These are phyloP conservation scores for Plectranthus barbatus DNA, from an alignment of 257 asterid genomes.

Conservation along the genomic window DNA sequence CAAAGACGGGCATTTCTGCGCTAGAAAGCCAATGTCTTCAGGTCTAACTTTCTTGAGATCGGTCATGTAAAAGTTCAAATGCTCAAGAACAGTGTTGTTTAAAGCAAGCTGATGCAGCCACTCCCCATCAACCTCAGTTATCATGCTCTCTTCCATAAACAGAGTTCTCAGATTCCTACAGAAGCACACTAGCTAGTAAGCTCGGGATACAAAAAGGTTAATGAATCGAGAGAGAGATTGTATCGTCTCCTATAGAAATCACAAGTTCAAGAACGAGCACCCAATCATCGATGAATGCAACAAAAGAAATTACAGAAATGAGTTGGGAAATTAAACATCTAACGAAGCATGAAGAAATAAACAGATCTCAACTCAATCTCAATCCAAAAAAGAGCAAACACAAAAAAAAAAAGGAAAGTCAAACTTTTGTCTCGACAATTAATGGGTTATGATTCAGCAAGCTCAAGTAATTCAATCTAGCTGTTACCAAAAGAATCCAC, in stretches of 20 bases:
- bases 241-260: no score
- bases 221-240: no score
- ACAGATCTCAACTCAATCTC: background rate
- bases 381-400: background rate
- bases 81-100: slow-evolving; percentile 38
- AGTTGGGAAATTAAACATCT: background rate
- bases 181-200: background rate
- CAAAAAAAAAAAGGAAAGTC: background rate
- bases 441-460: background rate
- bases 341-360: background rate
- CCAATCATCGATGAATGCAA: no score
- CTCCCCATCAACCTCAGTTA: slow-evolving; percentile 43
- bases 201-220: background rate
- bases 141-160: slow-evolving; percentile 41
- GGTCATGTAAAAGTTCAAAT: slow-evolving; percentile 45
- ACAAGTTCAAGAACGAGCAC: no score
- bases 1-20: slow-evolving; percentile 36
- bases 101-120: slow-evolving; percentile 54
- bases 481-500: no score
- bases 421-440: background rate
- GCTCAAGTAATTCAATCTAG: background rate
- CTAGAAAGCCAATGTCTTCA: slow-evolving; percentile 41
- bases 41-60: slow-evolving; percentile 25
- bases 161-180: slow-evolving; percentile 35
- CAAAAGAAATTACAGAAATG: no score